Evolutionary conservation across 78 protist genomes (phyloP), one percentile per base, ranked within the genome.

Genomic region (Tieghemostelium lacteum): DNA sequence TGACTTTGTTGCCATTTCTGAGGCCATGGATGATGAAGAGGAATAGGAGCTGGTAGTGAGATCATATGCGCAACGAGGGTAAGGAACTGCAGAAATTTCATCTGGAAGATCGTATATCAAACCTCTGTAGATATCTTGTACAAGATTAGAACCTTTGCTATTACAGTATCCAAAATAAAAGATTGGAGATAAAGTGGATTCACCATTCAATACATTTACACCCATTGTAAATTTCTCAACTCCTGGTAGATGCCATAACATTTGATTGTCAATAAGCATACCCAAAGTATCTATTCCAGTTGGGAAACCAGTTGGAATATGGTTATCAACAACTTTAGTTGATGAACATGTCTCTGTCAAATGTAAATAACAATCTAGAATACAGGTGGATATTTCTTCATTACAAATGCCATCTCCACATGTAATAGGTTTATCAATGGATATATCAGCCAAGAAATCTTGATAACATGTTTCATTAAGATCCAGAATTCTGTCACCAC

Each of bases 401-500:
- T 67, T 36, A 67, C 73, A 67, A 42, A 67, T 67, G 12, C 73
- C 54, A 67, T 67, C 52, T 20, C 73, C 73, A 40, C 73, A 67
- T 24, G 2, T 67, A 2, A 36, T 2, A 12, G 73, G 16, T 58
- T 16, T 12, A 49, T 16, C 12, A 49, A 49, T 16, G 12, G 64
- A 22, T 58, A 6, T 22, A 12, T 22, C 16, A 5, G 34, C n/a
- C 16, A n/a, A 5, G 10, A 58, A 58, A 58, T 58, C 64, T 58
- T 12, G 10, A n/a, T 58, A 8, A 58, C 12, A 22, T 20, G 34
- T 58, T 22, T 58, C 64, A 22, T 22, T 22, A 20, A 22, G 12
- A 58, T 58, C n/a, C 16, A n/a, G 5, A 6, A 58, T 17, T 22
- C 64, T 17, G 16, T 58, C 64, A 20, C 64, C 64, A 58, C 64